Conservation (phyloP, 1,139 yeast genomes). For the Saccharomycopsis phalli region DNA sequence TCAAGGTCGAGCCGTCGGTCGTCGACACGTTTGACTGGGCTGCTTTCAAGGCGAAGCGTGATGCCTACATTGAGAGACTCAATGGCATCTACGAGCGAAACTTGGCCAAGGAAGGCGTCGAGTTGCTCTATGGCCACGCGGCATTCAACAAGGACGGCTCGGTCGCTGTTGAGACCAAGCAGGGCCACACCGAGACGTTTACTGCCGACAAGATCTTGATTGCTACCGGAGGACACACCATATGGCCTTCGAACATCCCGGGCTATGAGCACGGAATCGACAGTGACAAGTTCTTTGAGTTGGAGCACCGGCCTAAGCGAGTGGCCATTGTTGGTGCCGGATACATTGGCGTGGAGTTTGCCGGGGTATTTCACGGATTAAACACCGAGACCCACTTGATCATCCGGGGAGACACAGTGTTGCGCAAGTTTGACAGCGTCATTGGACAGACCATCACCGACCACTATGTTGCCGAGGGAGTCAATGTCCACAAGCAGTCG, state of each 20-base stretch:
- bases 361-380: conserved; percentile 85
- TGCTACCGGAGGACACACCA: conserved; percentile 91
- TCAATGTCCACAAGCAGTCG: conserved; percentile 64
- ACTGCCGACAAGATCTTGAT: conserved; percentile 77
- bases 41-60: conserved; percentile 73
- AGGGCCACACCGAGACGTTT: conserved; percentile 46
- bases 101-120: conserved; percentile 80
- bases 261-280: conserved; percentile 81
- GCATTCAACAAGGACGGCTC: conserved; percentile 60
- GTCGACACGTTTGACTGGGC: conserved; percentile 71
- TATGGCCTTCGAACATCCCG: conserved; percentile 54
- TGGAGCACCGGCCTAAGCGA: conserved; percentile 73
- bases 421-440: conserved; percentile 77
- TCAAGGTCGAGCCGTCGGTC: conserved; percentile 46
- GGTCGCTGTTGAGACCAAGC: conserved; percentile 65
- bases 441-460: conserved; percentile 76
- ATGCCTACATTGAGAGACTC: conserved; percentile 77
- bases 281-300: conserved; percentile 85
- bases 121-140: conserved; percentile 83
- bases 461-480: conserved; percentile 70
- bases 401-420: conserved; percentile 83
- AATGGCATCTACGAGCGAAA: conserved; percentile 92
- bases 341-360: conserved; percentile 89
- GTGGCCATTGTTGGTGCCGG: conserved; percentile 98
- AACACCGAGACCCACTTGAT: conserved; percentile 84